These are phyloP conservation scores for Dioscorea alata DNA, from an alignment of 106 monocot species.

Conservation along the genomic window DNA sequence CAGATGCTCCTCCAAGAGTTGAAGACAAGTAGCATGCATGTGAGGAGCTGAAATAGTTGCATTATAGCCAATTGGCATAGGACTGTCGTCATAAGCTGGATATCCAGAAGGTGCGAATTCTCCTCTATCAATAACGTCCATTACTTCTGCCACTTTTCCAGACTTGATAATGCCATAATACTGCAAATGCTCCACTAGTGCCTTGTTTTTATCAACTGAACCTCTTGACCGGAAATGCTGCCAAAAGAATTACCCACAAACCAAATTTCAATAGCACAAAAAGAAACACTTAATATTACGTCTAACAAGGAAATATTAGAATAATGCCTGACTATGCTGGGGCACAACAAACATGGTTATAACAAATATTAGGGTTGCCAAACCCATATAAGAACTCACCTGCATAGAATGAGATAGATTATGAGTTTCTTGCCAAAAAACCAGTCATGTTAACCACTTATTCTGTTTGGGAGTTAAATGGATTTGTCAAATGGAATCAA, in stretches of 20 bases:
- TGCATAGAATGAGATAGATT: too few relatives aligned
- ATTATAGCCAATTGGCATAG: conserved; percentile 86
- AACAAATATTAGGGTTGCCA: too few relatives aligned
- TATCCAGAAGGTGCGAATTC: conserved; percentile 52
- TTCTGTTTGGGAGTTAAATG: too few relatives aligned
- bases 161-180: conserved; percentile 57
- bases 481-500: too few relatives aligned
- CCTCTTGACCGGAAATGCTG: conserved; percentile 43
- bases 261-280: too few relatives aligned
- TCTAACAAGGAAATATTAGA: too few relatives aligned
- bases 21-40: conserved; percentile 89
- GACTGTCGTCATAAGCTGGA: conserved; percentile 66
- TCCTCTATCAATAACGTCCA: conserved; percentile 72
- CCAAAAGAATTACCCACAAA: not conserved
- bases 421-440: too few relatives aligned
- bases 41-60: conserved; percentile 97
- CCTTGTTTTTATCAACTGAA: conserved; percentile 62
- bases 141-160: conserved; percentile 68
- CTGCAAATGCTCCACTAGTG: conserved; percentile 55
- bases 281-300: too few relatives aligned
- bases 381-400: too few relatives aligned
- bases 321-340: too few relatives aligned
- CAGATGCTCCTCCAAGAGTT: conserved; percentile 64
- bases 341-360: too few relatives aligned
- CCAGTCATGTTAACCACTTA: too few relatives aligned